These are phyloP conservation scores for Pisolithus microcarpus DNA, from an alignment of 768 basidiomycete species.

Conservation along the genomic window DNA sequence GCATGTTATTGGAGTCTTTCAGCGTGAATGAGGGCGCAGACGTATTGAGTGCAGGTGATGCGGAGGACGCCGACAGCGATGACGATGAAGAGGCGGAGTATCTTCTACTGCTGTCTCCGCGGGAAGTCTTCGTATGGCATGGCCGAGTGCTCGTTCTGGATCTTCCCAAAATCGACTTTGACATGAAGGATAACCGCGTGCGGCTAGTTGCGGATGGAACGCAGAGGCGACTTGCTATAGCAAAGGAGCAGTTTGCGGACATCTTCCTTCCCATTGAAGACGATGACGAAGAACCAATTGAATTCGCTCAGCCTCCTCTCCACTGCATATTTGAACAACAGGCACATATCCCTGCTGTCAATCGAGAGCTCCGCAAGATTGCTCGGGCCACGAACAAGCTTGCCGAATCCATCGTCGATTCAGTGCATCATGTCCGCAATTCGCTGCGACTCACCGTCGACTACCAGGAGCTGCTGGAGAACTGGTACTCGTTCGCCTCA, in stretches of 20 bases:
- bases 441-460: conserved; percentile 53
- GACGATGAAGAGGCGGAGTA: conserved; percentile 62
- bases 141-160: conserved; percentile 77
- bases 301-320: conserved; percentile 34
- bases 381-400: conserved; percentile 82
- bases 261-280: conserved; percentile 49
- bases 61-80: conserved; percentile 39
- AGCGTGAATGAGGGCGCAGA: conserved; percentile 58
- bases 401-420: conserved; percentile 88
- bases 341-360: conserved; percentile 86
- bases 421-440: conserved; percentile 77
- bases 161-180: conserved; percentile 71
- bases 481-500: conserved; percentile 95
- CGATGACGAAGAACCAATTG: conserved; percentile 51
- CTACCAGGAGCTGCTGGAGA: conserved; percentile 81
- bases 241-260: conserved; percentile 72
- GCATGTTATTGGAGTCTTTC: conserved; percentile 81
- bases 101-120: conserved; percentile 79
- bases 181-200: conserved; percentile 81
- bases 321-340: conserved; percentile 69
- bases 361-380: conserved; percentile 85
- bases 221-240: conserved; percentile 60
- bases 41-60: conserved; percentile 41
- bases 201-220: conserved; percentile 89
- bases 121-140: conserved; percentile 84